Evolutionary conservation across 257 asterid genomes (phyloP), one percentile per base, ranked within the genome.

Genomic region (Catharanthus roseus): DNA sequence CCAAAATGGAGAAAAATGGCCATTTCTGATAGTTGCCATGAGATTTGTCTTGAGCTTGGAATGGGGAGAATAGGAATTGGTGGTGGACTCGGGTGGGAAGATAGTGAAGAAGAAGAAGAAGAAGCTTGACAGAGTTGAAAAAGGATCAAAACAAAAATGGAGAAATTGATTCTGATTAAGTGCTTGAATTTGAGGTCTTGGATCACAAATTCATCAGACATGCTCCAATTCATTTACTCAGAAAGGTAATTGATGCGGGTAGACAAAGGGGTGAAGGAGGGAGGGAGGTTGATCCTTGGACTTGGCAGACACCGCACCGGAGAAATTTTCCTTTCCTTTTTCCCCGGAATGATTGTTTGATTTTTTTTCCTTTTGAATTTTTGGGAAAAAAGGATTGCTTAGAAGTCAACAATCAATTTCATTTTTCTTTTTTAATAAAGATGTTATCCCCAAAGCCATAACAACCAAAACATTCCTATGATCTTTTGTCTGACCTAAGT

Each of bases 1-100:
- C 99, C 97, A 62, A 95, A 91, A 74, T 93, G 99, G 9, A 93
- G 74, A 85, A 93, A 93, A 57, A 93, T 44, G 69, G 97, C 92
- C 97, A 91, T 86, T 51, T 93, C 99, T 57, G 95, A 45, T n/a
- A 82, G 85, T 68, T 93, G 96, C 99, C 99, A 93, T 83, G 92
- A 85, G 73, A 93, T 80, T 69, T 93, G 99, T 23, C 65, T 83
- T 12, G 96, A 66, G 38, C 78, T 78, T 70, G 99, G 99, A 64
- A 93, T 88, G 3, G 99, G 97, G 12, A 89, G 83, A 51, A 89
- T 68, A 57, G 99, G 97, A 70, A 93, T 74, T 67, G 99, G 99
- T 16, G 99, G 96, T n/a, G 90, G 88, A 16, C 69, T 78, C 45
- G 79, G 89, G 18, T 36, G 75, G 24, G 80, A 72, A 10, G 85